A percentile compares a stretch with the other conserved stretches of the same genome.
These are phyloP conservation scores for Astrothelium macrocarpum DNA, from an alignment of 495 filamentous ascomycete species.

Conservation along the genomic window DNA sequence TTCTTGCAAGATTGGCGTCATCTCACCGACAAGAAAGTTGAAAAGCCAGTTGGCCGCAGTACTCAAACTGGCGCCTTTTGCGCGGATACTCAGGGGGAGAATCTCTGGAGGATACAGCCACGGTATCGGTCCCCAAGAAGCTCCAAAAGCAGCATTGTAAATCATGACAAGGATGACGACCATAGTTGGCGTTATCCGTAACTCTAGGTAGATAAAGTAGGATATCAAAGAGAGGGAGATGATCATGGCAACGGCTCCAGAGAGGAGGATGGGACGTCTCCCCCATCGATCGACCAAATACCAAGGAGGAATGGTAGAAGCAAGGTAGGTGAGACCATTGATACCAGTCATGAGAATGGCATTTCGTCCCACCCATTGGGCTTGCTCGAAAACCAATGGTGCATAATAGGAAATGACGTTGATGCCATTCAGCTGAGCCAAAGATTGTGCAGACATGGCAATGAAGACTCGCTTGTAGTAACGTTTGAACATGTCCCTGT, in stretches of 20 bases:
- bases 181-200: conserved; percentile 62
- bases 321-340: conserved; percentile 83
- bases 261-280: conserved; percentile 79
- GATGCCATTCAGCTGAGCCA: conserved; percentile 96
- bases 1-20: conserved; percentile 88
- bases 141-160: conserved; percentile 96
- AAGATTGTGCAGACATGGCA: conserved; percentile 94
- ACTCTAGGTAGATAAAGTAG: conserved; percentile 88
- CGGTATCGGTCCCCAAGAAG: conserved; percentile 97
- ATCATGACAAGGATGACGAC: conserved; percentile 95
- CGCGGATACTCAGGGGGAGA: conserved; percentile 88
- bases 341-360: conserved; percentile 97
- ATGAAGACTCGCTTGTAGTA: conserved; percentile 91
- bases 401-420: conserved; percentile 99
- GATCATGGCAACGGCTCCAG: conserved; percentile 83
- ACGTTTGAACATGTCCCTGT: conserved; percentile 87
- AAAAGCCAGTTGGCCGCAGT: conserved; percentile 97
- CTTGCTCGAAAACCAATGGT: conserved; percentile 89
- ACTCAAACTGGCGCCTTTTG: conserved; percentile 93
- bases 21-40: conserved; percentile 92
- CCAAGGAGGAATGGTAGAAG: conserved; percentile 91
- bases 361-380: conserved; percentile 80
- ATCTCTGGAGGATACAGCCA: conserved; percentile 99
- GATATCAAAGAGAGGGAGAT: conserved; percentile 85
- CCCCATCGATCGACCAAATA: conserved; percentile 94